A percentile compares a stretch with the other conserved stretches of the same genome.
phyloP scores from a whole-genome alignment of 352 stramenopile genomes.

The Pythium folliculosum region DNA sequence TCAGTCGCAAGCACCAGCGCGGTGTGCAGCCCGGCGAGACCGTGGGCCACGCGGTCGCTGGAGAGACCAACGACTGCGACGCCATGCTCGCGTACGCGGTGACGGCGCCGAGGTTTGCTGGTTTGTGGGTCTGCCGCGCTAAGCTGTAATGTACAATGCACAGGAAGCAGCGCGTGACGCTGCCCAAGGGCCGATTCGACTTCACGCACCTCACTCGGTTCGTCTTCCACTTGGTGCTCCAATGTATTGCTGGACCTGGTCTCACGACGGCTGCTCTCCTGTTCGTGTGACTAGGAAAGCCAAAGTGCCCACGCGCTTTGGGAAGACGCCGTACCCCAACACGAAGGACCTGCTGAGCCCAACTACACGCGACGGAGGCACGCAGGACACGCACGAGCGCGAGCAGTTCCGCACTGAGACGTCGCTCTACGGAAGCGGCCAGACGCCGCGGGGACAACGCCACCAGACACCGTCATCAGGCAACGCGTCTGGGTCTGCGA shows the following conservation, averaged over 20 bases:
- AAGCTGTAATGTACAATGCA: neutral
- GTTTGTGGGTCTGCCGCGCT: too few relatives aligned
- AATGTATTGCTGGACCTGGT: too few relatives aligned
- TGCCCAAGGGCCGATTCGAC: conserved; percentile 37
- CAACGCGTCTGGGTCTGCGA: neutral
- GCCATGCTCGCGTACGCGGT: conserved; percentile 7
- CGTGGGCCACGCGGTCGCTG: neutral
- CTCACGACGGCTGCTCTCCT: too few relatives aligned
- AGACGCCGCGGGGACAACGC: neutral
- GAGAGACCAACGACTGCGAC: neutral
- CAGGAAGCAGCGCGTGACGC: conserved; percentile 17
- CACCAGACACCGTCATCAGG: neutral
- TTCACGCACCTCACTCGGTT: conserved; percentile 50
- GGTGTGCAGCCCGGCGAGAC: neutral
- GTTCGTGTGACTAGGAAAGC: conserved; percentile 23
- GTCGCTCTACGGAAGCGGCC: conserved; percentile 40
- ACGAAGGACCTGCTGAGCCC: conserved; percentile 33
- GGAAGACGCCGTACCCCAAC: conserved; percentile 37
- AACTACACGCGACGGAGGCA: neutral
- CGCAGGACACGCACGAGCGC: neutral
- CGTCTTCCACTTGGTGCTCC: too few relatives aligned
- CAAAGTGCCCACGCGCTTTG: conserved; percentile 45
- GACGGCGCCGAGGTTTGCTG: too few relatives aligned
- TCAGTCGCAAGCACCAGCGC: conserved; percentile 9
- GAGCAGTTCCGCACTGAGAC: conserved; percentile 44